Evolutionary conservation across 2,329 filamentous ascomycete genomes (phyloP).

Genomic region (Didymella pomorum): DNA sequence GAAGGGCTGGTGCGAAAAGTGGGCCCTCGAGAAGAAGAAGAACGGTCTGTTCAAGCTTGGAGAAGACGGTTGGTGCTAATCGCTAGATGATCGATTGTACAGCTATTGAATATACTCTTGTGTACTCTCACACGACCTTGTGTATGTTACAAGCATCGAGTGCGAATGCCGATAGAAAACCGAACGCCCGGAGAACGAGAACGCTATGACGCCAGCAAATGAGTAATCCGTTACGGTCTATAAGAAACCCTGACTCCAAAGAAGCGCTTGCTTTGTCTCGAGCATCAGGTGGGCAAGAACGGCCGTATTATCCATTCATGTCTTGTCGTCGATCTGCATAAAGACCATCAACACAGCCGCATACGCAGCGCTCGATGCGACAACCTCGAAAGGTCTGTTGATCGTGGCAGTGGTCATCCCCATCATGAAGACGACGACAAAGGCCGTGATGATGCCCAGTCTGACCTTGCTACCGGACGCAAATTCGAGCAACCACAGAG

Average conservation of each 20-base stretch:
- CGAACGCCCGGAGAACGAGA: too few species aligned
- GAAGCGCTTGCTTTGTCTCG: too few species aligned
- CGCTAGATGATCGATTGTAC: too few species aligned
- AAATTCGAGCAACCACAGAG: slow-evolving; percentile 35
- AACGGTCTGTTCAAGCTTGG: slow-evolving; percentile 62
- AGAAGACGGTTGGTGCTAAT: slow-evolving; percentile 30
- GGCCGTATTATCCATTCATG: too few species aligned
- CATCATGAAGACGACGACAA: slow-evolving; percentile 28
- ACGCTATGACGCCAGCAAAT: too few species aligned
- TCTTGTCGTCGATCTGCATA: slow-evolving; percentile 5
- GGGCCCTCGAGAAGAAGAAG: slow-evolving; percentile 69
- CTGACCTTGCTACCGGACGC: slow-evolving; percentile 7
- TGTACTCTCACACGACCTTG: too few species aligned
- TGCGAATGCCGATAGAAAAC: too few species aligned
- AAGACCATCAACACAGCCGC: slow-evolving; percentile 17
- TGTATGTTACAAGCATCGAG: too few species aligned
- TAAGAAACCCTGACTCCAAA: too few species aligned
- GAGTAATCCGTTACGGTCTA: too few species aligned
- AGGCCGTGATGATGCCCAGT: slow-evolving; percentile 35
- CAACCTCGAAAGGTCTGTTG: slow-evolving; percentile 32
- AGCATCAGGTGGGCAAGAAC: too few species aligned
- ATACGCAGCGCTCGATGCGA: slow-evolving; percentile 36
- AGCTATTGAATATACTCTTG: too few species aligned
- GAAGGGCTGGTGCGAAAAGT: slow-evolving; percentile 71
- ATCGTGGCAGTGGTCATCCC: slow-evolving; percentile 20